These are phyloP conservation scores for Colletotrichum sp. DNA, from an alignment of 2,329 filamentous ascomycete genomes.

Conservation along the genomic window DNA sequence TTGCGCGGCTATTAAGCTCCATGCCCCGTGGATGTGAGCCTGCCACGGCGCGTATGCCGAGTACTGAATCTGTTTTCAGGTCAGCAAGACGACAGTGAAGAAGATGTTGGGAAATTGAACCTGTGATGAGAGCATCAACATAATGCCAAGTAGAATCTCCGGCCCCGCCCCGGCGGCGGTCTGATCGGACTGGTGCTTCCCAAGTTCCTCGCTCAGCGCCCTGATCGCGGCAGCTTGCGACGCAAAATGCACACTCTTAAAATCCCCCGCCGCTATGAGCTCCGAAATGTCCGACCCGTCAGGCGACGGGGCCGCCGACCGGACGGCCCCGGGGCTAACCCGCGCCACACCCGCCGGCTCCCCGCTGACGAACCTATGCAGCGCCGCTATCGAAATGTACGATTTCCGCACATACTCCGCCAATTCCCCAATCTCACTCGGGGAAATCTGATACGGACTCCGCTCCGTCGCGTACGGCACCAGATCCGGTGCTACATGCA, in stretches of 20 bases:
- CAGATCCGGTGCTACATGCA: not conserved
- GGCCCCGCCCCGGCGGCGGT: not conserved
- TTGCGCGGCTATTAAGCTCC: not conserved
- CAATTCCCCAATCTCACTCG: not conserved
- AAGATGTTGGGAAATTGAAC: rapidly evolving
- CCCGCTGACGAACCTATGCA: not conserved
- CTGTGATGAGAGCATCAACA: not conserved
- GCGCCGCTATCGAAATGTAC: not conserved
- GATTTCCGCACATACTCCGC: not conserved
- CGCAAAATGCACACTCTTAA: not conserved
- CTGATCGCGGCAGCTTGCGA: not conserved
- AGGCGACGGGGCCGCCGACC: not conserved
- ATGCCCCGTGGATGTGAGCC: not conserved
- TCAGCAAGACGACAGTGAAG: not conserved
- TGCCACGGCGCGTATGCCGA: slow-evolving; percentile 2
- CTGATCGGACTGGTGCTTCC: not conserved
- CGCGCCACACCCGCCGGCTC: not conserved
- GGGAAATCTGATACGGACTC: not conserved
- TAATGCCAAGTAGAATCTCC: not conserved
- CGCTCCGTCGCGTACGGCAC: not conserved
- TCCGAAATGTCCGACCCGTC: not conserved
- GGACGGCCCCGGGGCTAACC: not conserved
- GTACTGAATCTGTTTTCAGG: not conserved
- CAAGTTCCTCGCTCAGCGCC: not conserved
- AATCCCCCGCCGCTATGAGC: not conserved